phyloP scores from a whole-genome alignment of 306 rosid genomes.

The Prunus mume region DNA sequence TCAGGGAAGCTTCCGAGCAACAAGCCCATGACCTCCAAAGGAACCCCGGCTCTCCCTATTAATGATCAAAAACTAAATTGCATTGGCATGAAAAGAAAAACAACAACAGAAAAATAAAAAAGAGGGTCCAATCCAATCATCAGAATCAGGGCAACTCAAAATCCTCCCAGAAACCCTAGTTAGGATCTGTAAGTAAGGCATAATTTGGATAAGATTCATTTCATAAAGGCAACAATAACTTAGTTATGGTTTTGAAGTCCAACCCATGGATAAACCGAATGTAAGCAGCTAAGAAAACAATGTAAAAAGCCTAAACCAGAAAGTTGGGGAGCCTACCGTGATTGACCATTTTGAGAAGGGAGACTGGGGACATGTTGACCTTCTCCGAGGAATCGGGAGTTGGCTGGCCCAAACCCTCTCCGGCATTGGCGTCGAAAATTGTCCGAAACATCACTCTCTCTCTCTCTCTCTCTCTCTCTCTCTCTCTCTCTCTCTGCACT shows the following conservation, averaged over 20 bases:
- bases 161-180: background rate
- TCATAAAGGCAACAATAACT: background rate
- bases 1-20: conserved; percentile 93
- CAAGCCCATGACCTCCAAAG: conserved; percentile 98
- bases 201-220: background rate
- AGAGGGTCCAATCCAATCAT: background rate
- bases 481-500: background rate
- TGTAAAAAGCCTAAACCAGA: background rate
- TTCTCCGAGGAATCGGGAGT: background rate
- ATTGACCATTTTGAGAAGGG: background rate
- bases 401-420: background rate
- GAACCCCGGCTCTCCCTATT: conserved; percentile 92
- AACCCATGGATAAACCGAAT: background rate
- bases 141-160: too few species aligned
- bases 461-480: too few species aligned
- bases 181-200: background rate
- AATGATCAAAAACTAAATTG: background rate
- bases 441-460: background rate
- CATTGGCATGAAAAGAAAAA: too few species aligned
- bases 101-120: too few species aligned
- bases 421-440: background rate
- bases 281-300: background rate
- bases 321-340: background rate
- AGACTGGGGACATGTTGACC: background rate
- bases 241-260: background rate